Base-by-base conservation (phyloP, 805 yeast genomes). In the Cyberlindnera nakhonratchasimensis region DNA sequence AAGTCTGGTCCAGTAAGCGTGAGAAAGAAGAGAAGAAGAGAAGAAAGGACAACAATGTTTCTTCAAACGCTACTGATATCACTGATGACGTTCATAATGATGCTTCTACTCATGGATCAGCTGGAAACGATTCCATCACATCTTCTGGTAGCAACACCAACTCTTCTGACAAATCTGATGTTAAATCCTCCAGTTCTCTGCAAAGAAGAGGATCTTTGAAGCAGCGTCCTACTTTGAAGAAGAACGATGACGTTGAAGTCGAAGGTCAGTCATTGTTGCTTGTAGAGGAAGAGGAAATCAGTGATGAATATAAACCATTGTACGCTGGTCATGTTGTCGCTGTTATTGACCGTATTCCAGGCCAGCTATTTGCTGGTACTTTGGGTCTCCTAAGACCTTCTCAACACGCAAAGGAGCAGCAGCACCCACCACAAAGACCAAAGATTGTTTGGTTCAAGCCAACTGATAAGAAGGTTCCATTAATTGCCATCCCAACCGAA, bases 361-460 rank as follows among this genome's bases (percentile, higher is more conserved):
- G 98, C 18, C 99, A 93, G 62, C 72, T 90, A 42, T 93, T 93
- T 59, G 81, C 96, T 26, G 98, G 99, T 51, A 89, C 97, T 7
- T 70, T 93, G 48, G 98, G 98, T 0, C 69, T 93, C 38, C 74
- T 93, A 53, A 80, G 99, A 63, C 99, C 99, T 4, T 93, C 97
- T 3, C 96, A 89, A 55, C 95, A 95, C 17, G 41, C 45, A 1
- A 49, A 49, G 40, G 53, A 45, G 54, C 56, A 52, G 70, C 72
- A 61, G 44, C 37, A 50, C 42, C 45, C 58, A 10, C 35, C 39
- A 14, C 51, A 47, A 19, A 77, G 78, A 32, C 99, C 99, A 25
- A 93, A 93, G 61, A 93, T 93, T 70, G 97, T 93, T 25, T 93
- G 99, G 99, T 93, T 93, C 64, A 93, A 93, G 62, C 99, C 99